phyloP scores from a whole-genome alignment of 257 asterid genomes.

The Cynanchum wilfordii region DNA sequence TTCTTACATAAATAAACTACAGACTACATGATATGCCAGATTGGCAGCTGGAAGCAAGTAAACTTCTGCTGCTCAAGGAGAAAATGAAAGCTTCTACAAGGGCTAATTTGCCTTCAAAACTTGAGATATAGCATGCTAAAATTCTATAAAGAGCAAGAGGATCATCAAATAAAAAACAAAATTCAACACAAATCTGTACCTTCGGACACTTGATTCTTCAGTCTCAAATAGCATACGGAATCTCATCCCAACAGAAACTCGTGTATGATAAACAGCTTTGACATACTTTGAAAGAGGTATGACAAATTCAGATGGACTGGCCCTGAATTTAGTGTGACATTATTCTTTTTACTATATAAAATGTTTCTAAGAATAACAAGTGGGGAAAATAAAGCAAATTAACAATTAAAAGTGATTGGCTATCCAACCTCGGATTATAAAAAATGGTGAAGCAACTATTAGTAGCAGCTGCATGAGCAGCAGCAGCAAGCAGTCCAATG shows the following conservation, averaged over 20 bases:
- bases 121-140: not conserved
- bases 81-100: not conserved
- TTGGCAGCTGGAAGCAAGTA: no score
- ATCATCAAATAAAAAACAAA: constrained; percentile 1
- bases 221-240: constrained; percentile 96
- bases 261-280: constrained; percentile 89
- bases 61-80: not conserved
- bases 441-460: constrained; percentile 95
- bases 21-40: not conserved
- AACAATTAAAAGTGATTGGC: not conserved
- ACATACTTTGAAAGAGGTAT: constrained; percentile 84
- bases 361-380: not conserved
- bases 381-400: not conserved
- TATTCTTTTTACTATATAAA: not conserved
- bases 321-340: constrained; percentile 52
- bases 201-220: constrained; percentile 98
- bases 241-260: constrained; percentile 96
- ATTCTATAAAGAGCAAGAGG: not conserved
- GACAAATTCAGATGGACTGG: constrained; percentile 93
- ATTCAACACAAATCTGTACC: constrained; percentile 34
- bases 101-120: not conserved
- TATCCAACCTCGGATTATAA: constrained; percentile 72
- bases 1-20: not conserved
- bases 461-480: constrained; percentile 99
- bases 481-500: constrained; percentile 97